These are phyloP conservation scores for Ochetophila trinervis DNA, from an alignment of 306 rosid species.

Conservation along the genomic window DNA sequence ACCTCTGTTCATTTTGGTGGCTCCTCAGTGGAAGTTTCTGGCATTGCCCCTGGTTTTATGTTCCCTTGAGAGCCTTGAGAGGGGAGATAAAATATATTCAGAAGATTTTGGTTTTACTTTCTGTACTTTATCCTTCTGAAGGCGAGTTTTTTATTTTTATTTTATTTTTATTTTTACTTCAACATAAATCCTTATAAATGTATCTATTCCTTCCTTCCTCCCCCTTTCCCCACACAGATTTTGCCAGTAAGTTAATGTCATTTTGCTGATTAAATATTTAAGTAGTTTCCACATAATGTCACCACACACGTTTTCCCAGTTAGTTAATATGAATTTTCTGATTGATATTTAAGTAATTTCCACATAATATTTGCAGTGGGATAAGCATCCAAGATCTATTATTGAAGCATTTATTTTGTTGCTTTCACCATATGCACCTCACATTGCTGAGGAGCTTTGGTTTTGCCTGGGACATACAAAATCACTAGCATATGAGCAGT, in stretches of 20 bases:
- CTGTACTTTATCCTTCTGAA: not conserved
- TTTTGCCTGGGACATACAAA: slow-evolving; percentile 78
- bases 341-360: slow-evolving; percentile 11
- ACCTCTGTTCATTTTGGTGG: no score
- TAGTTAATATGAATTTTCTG: not conserved
- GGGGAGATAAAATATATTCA: no score
- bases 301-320: not conserved
- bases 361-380: slow-evolving; percentile 65
- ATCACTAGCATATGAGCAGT: slow-evolving; percentile 71
- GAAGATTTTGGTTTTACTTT: no score
- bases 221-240: not conserved
- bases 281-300: slow-evolving; percentile 1
- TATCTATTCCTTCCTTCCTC: not conserved
- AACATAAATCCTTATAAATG: not conserved
- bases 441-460: slow-evolving; percentile 97
- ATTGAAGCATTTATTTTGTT: slow-evolving; percentile 76
- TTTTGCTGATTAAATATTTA: slow-evolving; percentile 10
- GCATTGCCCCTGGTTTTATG: no score
- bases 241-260: no score
- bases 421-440: slow-evolving; percentile 95
- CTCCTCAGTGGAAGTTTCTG: no score
- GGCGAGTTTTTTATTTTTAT: not conserved
- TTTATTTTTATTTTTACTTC: no score
- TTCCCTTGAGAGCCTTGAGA: no score
- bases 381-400: slow-evolving; percentile 66